These are phyloP conservation scores for Nicotiana tabacum DNA, from an alignment of 257 asterid species.

Conservation along the genomic window DNA sequence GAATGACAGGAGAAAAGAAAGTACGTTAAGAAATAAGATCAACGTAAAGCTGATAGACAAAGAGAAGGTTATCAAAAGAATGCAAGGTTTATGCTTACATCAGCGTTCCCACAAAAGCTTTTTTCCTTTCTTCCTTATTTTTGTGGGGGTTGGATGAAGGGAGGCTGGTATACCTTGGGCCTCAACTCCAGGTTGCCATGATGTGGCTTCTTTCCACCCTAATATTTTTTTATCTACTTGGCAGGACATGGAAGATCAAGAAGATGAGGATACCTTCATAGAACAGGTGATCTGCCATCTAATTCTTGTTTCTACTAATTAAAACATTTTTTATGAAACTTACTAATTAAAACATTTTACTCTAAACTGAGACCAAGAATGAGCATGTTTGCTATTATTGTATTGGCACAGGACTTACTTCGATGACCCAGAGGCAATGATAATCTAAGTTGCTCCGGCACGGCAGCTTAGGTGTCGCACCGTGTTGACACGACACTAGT, in stretches of 20 bases:
- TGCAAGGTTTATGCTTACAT: background rate
- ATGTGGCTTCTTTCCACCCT: background rate
- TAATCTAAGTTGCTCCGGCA: no score
- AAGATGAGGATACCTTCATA: constrained; percentile 45
- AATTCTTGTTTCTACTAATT: background rate
- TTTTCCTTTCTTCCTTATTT: background rate
- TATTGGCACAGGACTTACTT: background rate
- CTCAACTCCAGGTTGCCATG: background rate
- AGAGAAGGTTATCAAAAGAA: background rate
- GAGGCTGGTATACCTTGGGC: background rate
- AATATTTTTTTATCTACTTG: constrained; percentile 16
- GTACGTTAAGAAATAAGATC: background rate
- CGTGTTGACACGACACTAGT: no score
- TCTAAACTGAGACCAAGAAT: background rate
- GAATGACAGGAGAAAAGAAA: background rate
- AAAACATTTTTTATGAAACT: background rate
- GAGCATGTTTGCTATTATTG: background rate
- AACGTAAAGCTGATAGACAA: background rate
- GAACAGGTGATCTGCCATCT: constrained; percentile 46
- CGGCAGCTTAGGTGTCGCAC: no score
- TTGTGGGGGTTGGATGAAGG: background rate
- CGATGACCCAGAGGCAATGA: background rate
- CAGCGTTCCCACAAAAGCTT: background rate
- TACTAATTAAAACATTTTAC: background rate
- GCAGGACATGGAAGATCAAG: constrained; percentile 56